Evolutionary conservation across 2,329 filamentous ascomycete species (phyloP), one percentile per base, ranked within the genome.

Genomic region (Trichophyton equinum): DNA sequence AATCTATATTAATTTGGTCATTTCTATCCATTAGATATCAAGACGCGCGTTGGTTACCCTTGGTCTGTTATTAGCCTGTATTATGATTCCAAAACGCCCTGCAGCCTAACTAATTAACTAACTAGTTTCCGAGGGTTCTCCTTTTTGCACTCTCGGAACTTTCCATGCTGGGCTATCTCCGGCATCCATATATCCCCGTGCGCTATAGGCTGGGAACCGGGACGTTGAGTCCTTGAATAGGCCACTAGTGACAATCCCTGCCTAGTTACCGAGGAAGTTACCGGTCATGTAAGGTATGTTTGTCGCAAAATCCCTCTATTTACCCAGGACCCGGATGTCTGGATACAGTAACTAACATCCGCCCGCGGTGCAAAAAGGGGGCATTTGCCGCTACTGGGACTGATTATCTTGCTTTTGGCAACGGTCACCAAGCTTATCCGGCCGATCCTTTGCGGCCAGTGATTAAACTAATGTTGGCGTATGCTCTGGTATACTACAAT

Each of bases 341-440:
- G 7, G 6, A 40, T 40, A 40, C 36, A 40, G 36, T 40, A 40
- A 40, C 36, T 40, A 40, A 40, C 36, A 22, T 22, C 22, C 3
- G 22, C 22, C 22, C 2, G 2, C 22, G 22, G 22, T 2, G 22
- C 3, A 22, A 22, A 22, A 22, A 22, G 22, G 22, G 22, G 22
- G 22, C 44, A 18, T 47, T 47, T 47, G 44, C 44, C 8, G 18
- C 38, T 47, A 22, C 38, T 47, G 22, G 36, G 18, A 7, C 5
- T 33, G 33, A 20, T 20, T 47, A 47, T 22, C 44, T 47, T 22
- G 66, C 66, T 4, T 75, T 76, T 49, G 75, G 76, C 0, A 77
- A 72, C 55, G 75, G 76, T 2, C 69, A 75, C 1, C 72, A 75
- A 3, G 69, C 76, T n/a, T 79, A 76, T 59, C 74, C 0, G 76